phyloP scores from a whole-genome alignment of 805 yeast genomes.

The Wickerhamiella shivajii region DNA sequence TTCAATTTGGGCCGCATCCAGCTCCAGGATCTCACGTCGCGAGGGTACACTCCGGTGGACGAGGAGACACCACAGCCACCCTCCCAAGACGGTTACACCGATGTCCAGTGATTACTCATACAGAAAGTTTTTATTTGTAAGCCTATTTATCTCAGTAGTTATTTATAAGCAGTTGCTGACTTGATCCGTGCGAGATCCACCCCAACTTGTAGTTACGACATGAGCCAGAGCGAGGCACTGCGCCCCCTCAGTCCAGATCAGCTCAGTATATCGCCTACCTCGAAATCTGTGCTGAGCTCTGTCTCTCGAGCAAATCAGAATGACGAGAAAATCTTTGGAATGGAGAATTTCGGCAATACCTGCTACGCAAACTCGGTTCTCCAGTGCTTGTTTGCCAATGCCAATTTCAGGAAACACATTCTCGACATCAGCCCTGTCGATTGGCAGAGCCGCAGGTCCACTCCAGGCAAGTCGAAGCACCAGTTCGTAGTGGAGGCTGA shows the following conservation, averaged over 20 bases:
- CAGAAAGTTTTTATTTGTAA: neutral
- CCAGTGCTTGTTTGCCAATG: slow-evolving; percentile 71
- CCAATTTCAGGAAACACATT: slow-evolving; percentile 46
- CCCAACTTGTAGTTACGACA: neutral
- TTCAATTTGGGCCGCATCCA: slow-evolving; percentile 17
- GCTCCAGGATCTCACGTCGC: slow-evolving; percentile 13
- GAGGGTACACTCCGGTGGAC: slow-evolving; percentile 8
- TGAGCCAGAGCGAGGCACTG: neutral
- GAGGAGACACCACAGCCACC: slow-evolving; percentile 3
- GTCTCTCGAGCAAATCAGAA: too few species aligned
- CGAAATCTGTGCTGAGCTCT: too few species aligned
- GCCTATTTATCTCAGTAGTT: neutral
- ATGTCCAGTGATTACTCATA: slow-evolving; percentile 3
- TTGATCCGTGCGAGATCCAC: too few species aligned
- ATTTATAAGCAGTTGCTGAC: neutral
- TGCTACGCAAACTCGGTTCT: slow-evolving; percentile 90
- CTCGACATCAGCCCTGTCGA: slow-evolving; percentile 19
- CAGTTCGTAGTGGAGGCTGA: slow-evolving; percentile 12
- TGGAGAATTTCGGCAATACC: slow-evolving; percentile 42
- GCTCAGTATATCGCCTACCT: too few species aligned
- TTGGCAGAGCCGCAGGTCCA: slow-evolving; percentile 27
- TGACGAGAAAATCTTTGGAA: slow-evolving; percentile 29
- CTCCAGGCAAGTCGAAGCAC: slow-evolving; percentile 24
- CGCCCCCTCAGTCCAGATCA: neutral
- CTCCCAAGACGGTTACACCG: slow-evolving; percentile 1